Base-by-base conservation (phyloP, 2,329 filamentous ascomycete genomes). In the Pleurostoma richardsiae region DNA sequence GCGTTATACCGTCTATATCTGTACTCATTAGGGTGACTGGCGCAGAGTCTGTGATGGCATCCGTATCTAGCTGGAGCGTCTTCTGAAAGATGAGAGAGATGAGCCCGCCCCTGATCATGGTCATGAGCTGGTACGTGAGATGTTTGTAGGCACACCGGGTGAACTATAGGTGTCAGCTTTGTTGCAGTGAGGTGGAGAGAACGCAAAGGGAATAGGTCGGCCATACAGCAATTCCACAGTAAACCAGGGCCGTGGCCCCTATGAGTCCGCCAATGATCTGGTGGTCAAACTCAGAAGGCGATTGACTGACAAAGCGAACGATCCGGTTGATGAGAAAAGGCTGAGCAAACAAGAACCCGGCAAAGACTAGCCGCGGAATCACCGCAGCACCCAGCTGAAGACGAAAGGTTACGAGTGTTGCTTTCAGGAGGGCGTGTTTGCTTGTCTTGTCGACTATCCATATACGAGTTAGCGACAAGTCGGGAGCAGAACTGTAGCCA, bases 21-120 rank as follows among this genome's bases (percentile, higher is more conserved):
- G 69, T 65, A 47, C 64, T 72, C 72, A 76, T 76, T 3, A 76
- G 59, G 0, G 73, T 75, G 36, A 77, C 51, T 0, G 71, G 63
- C 0, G 69, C 65, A 4, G 66, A 28, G 19, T 42, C 40, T 29
- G 8, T 27, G n/a, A 29, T 29, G 27, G 19, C 27, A 5, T 8
- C 61, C 19, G 71, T 64, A 38, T 68, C 64, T 3, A 63, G 55
- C 0, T 59, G 54, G 19, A 58, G 30, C 1, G 55, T 50, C 44
- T 64, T 60, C 6, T 52, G 44, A 41, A 59, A 64, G 30, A 63
- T 48, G 7, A 61, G 41, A 1, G 51, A 46, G 19, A 59, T 59
- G 5, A 62, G 41, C 8, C 54, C 53, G 30, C 60, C 60, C n/a
- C 61, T 52, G 26, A 57, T 52, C 45, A 56, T 59, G 6, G 58